Evolutionary conservation across 306 rosid genomes (phyloP).

Genomic region (Malus asiatica): DNA sequence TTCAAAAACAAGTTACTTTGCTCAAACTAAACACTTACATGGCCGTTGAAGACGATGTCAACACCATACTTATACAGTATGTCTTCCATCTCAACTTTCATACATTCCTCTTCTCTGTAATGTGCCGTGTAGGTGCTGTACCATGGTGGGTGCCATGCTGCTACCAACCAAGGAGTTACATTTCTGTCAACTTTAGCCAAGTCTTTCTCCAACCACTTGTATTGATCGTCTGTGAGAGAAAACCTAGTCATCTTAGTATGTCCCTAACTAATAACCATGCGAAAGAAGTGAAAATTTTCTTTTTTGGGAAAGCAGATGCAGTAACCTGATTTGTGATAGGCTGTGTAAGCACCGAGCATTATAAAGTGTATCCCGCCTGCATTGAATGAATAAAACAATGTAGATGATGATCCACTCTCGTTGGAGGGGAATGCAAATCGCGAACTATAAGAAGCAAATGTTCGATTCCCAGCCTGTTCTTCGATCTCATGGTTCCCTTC

Average conservation of each 20-base stretch:
- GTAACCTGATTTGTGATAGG: conserved; percentile 53
- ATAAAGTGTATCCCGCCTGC: conserved; percentile 88
- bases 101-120: conserved; percentile 90
- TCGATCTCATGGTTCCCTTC: conserved; percentile 96
- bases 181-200: conserved; percentile 62
- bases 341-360: conserved; percentile 72
- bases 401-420: conserved; percentile 72
- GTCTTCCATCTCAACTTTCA: conserved; percentile 83
- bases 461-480: conserved; percentile 52
- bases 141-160: conserved; percentile 92
- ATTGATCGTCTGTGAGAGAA: conserved; percentile 55
- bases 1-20: no score
- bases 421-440: conserved; percentile 78
- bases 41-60: conserved; percentile 83
- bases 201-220: conserved; percentile 76
- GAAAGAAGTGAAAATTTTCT: not conserved
- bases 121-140: conserved; percentile 79
- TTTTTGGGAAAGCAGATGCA: not conserved
- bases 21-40: conserved; percentile 38
- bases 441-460: conserved; percentile 72
- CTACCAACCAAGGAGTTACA: conserved; percentile 91
- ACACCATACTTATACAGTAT: conserved; percentile 55
- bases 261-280: not conserved
- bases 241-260: not conserved
- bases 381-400: conserved; percentile 76